Evolutionary conservation across 169 alveolate genomes (phyloP), one percentile per base, ranked within the genome.

Genomic region (Plasmodium gonderi): DNA sequence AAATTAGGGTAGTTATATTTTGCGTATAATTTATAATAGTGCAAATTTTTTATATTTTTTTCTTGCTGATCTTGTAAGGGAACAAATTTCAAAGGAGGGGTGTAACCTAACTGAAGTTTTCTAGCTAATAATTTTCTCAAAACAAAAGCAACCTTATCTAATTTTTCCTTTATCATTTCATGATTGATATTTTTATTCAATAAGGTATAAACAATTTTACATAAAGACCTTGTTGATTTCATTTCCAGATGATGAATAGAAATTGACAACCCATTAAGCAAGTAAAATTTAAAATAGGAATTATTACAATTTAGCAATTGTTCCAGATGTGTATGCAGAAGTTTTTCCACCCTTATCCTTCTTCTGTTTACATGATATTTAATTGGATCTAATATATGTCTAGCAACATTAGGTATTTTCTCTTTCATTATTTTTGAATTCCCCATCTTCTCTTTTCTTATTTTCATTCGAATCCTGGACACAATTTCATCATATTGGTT

Each of bases 401-500:
- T 94, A 90, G 94, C 95, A 36, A 95, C 93, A 44, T 90, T 94
- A 8, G 96, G 97, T 64, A 95, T 78, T 80, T 60, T 94, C n/a
- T 95, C 96, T 81, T 94, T 94, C 68, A 92, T 91, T 49, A 95
- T 92, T 68, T 92, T 93, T 26, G 95, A 91, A 67, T 81, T 95
- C 29, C 87, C 94, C 91, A 80, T 78, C 85, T 95, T 95, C 68
- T 95, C 97, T 79, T 42, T 45, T 74, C 97, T 79, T 26, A 94
- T 92, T 85, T 94, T 80, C 79, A 94, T 94, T 47, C 97, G 91
- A 38, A 95, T 95, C 72, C 96, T 74, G 20, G 97, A 95, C 7
- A 95, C 97, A 1, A 95, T 87, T 85, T 95, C 97, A 76, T 95
- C 96, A 81, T 94, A 94, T 54, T 87, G 90, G 81, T 94, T 95